Conservation (phyloP, 2,329 filamentous ascomycete species). For the Dactylellina leptospora region DNA sequence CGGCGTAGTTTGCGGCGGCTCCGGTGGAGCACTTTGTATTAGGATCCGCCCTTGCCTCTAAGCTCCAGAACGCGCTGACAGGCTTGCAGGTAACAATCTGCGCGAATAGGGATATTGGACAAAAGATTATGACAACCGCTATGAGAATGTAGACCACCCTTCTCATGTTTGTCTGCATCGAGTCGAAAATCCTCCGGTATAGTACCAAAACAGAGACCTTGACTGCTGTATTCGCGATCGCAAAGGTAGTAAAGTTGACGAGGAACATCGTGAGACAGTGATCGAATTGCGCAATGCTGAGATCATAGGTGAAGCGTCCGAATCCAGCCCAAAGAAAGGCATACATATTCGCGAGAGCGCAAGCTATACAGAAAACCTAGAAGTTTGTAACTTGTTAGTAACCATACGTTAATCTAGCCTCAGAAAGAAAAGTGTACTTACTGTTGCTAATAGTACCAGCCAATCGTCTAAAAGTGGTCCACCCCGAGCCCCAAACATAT, state of each 20-base stretch:
- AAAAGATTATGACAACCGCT: constrained; percentile 33
- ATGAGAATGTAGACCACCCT: constrained; percentile 37
- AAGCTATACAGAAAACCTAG: constrained; percentile 35
- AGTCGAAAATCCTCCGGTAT: constrained; percentile 47
- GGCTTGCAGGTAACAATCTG: constrained; percentile 27
- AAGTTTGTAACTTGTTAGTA: neutral
- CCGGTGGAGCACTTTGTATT: constrained; percentile 21
- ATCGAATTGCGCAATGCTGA: constrained; percentile 30
- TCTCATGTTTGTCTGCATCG: constrained; percentile 48
- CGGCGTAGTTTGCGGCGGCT: constrained; percentile 12
- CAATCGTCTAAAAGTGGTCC: constrained; percentile 45
- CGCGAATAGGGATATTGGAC: constrained; percentile 27
- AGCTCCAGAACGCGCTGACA: constrained; percentile 29
- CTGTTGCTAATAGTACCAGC: constrained; percentile 42
- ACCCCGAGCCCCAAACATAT: constrained; percentile 24
- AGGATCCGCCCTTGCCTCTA: constrained; percentile 34
- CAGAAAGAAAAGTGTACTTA: constrained; percentile 21
- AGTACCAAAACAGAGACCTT: constrained; percentile 46
- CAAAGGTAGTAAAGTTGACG: constrained; percentile 41
- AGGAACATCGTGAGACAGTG: constrained; percentile 33
- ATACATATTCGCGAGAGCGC: constrained; percentile 29
- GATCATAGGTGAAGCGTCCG: constrained; percentile 41
- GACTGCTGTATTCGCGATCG: constrained; percentile 46
- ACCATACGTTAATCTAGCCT: neutral
- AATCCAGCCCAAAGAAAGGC: constrained; percentile 47